Conservation (phyloP, 2,329 filamentous ascomycete genomes). For the Aspergillus fumigatiaffinis region DNA sequence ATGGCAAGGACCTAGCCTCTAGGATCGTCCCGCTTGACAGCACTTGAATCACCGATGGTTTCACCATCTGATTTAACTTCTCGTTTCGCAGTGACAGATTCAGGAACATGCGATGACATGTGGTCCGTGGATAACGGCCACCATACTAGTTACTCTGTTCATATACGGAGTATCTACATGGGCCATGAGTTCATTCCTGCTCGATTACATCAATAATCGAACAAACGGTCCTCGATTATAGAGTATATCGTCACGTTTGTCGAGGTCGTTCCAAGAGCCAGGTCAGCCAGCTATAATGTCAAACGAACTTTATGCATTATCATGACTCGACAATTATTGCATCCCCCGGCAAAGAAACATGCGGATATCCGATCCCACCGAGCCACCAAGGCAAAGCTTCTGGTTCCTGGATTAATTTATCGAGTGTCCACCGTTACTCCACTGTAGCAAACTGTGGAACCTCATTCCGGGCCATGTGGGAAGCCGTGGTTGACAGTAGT, state of each 20-base stretch:
- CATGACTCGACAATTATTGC: neutral
- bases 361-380: neutral
- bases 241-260: neutral
- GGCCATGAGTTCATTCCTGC: neutral
- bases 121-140: neutral
- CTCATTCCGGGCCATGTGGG: neutral
- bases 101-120: neutral
- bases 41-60: neutral
- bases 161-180: too few species aligned
- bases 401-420: neutral
- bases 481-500: neutral
- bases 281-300: neutral
- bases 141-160: too few species aligned
- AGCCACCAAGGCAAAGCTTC: neutral
- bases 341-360: neutral
- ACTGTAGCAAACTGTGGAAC: neutral
- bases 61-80: neutral
- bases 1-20: neutral
- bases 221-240: neutral
- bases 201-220: neutral
- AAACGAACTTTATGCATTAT: neutral
- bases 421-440: neutral
- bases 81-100: neutral
- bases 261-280: neutral
- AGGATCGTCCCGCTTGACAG: neutral